These are phyloP conservation scores for Kwoniella mangroviensis DNA, from an alignment of 768 basidiomycete genomes.

Conservation along the genomic window DNA sequence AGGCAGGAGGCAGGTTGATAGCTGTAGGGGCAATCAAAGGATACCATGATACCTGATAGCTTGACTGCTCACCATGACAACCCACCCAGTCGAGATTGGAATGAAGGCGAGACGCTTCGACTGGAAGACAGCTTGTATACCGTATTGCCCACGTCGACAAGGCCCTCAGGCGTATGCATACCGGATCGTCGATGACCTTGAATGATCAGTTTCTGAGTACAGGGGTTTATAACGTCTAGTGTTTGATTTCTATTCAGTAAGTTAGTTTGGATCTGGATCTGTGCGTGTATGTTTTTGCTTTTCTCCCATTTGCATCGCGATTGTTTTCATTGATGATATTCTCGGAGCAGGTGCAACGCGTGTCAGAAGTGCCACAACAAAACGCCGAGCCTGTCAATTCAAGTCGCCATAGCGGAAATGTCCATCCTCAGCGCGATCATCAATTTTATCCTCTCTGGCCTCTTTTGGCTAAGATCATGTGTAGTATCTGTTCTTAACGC, in stretches of 20 bases:
- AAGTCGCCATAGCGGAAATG: constrained; percentile 1
- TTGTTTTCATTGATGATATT: background rate
- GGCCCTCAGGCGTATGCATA: too few relatives aligned
- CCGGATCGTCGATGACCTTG: too few relatives aligned
- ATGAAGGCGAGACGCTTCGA: background rate
- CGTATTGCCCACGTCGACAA: too few relatives aligned
- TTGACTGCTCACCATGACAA: background rate
- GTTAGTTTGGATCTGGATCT: background rate
- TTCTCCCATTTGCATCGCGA: background rate
- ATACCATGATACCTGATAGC: background rate
- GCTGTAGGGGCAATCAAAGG: background rate
- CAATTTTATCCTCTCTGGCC: constrained; percentile 54
- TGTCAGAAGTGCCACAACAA: background rate
- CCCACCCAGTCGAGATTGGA: background rate
- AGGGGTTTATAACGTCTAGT: background rate
- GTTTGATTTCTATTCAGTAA: background rate
- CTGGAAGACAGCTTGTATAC: too few relatives aligned
- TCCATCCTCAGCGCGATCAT: too few relatives aligned
- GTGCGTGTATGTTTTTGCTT: background rate
- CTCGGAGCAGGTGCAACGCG: background rate
- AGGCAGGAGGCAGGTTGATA: background rate
- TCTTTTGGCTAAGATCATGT: constrained; percentile 58
- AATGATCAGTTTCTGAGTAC: too few relatives aligned
- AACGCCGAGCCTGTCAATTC: background rate
- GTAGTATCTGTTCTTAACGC: constrained; percentile 56